Base-by-base conservation (phyloP, 192 early-diverging fungal species). In the Rhizophagus prolifer region DNA sequence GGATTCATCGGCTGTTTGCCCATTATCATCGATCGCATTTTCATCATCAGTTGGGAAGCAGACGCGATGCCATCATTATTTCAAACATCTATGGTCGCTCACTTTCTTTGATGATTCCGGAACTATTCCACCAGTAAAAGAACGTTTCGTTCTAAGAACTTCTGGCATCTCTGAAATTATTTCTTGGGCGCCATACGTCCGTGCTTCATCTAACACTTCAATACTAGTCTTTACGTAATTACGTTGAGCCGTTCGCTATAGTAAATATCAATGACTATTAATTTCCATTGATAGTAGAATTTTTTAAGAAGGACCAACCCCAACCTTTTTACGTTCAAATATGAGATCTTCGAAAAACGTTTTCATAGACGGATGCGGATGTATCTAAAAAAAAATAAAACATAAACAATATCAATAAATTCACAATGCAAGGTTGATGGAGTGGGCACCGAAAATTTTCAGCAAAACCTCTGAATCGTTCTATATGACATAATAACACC, bases 91-190 rank as follows among this genome's bases (percentile, higher is more conserved):
- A 31, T 31, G 31, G 2, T 31, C 31, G 4, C 31, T 31, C 31
- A 3, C 31, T 2, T 31, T 31, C 31, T 31, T 31, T 31, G 31
- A 31, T 1, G 2, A 2, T 31, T 31, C 31, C 31, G 31, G 1
- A 31, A 2, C 31, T 2, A 31, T 2, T 31, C 2, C 31, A 31
- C 4, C 2, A 2, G 0, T 2, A 1, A 64, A 4, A 64, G 63
- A 31, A 64, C 63, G 41, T 69, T 72, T 72, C 31, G 54, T 72
- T 60, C 26, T 7, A 72, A 72, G 58, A 60, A 2, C 71, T 72
- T 72, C 71, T 72, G 71, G 8, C 7, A 72, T 72, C 0, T 72
- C 71, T n/a, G 58, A 72, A 72, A 72, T 70, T 47, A 70, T 70
- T 70, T 41, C 68, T 70, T 23, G 16, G 46, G 46, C 30, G 16